Percentiles rank a stretch among this genome's conserved stretches.
Conservation (phyloP, 2,329 filamentous ascomycete species). For the Paecilomyces sp. region DNA sequence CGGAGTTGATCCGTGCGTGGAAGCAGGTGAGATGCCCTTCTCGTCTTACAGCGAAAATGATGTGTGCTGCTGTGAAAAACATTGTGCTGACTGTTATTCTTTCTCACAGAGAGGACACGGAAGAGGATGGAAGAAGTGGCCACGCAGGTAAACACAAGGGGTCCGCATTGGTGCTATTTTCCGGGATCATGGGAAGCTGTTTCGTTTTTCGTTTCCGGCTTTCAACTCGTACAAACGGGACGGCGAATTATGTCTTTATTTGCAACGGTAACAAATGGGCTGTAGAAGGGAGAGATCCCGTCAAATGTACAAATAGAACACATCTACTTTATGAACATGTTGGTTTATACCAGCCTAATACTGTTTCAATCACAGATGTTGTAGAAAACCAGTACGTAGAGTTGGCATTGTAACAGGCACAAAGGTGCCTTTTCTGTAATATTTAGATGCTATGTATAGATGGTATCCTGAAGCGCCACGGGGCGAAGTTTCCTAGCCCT, state of each 20-base stretch:
- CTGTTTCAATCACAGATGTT: neutral
- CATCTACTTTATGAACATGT: neutral
- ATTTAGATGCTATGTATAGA: neutral
- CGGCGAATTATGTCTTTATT: neutral
- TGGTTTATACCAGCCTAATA: neutral
- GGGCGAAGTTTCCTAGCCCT: neutral
- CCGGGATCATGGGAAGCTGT: neutral
- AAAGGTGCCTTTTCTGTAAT: neutral
- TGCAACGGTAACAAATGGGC: neutral
- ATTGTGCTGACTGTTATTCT: slow-evolving; percentile 25
- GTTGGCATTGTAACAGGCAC: neutral
- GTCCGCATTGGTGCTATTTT: neutral
- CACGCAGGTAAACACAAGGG: slow-evolving; percentile 39
- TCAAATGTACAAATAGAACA: neutral
- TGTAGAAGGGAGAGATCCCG: neutral
- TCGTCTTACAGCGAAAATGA: neutral
- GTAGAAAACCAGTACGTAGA: neutral
- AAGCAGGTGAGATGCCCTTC: slow-evolving; percentile 61
- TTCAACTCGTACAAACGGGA: neutral
- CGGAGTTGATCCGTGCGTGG: slow-evolving; percentile 83
- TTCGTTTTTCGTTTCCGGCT: neutral
- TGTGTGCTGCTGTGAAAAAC: neutral
- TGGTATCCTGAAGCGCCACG: neutral
- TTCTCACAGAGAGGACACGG: slow-evolving; percentile 57
- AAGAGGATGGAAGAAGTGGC: slow-evolving; percentile 68